Conservation (phyloP, 768 basidiomycete species). For the Podaxis rugospora region DNA sequence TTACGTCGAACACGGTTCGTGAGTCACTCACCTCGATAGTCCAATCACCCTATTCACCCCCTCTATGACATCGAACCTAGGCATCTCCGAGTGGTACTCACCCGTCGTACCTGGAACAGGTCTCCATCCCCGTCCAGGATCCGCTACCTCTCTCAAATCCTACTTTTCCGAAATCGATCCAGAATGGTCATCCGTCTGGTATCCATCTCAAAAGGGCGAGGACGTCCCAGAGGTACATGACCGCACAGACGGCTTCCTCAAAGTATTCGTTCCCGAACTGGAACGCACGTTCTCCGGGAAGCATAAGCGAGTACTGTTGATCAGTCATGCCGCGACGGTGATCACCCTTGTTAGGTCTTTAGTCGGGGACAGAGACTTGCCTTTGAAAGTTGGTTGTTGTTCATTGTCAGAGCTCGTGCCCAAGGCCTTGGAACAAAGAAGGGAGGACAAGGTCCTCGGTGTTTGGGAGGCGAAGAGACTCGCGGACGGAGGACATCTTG, state of each 20-base stretch:
- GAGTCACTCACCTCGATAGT: background rate
- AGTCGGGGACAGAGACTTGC: slow-evolving; percentile 44
- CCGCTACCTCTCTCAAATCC: slow-evolving; percentile 45
- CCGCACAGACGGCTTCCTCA: slow-evolving; percentile 50
- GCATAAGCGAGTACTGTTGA: slow-evolving; percentile 53
- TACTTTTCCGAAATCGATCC: slow-evolving; percentile 63
- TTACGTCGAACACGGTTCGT: slow-evolving; percentile 72
- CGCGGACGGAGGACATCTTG: slow-evolving; percentile 55
- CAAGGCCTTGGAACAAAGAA: slow-evolving; percentile 16
- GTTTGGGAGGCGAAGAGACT: slow-evolving; percentile 44
- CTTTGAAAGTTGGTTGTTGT: slow-evolving; percentile 71
- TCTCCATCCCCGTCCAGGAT: slow-evolving; percentile 69
- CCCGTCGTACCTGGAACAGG: slow-evolving; percentile 63
- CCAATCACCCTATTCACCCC: background rate
- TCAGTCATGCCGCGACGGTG: slow-evolving; percentile 73
- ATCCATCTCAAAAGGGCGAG: slow-evolving; percentile 73
- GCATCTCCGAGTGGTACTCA: slow-evolving; percentile 77
- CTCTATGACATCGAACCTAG: slow-evolving; percentile 24
- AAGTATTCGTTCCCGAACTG: slow-evolving; percentile 45
- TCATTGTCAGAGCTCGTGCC: slow-evolving; percentile 56
- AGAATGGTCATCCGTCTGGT: slow-evolving; percentile 61
- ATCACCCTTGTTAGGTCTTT: slow-evolving; percentile 64
- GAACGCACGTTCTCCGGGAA: slow-evolving; percentile 36
- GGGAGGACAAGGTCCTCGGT: slow-evolving; percentile 24
- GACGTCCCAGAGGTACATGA: slow-evolving; percentile 56